Percentiles rank a stretch among this genome's conserved stretches.
These are phyloP conservation scores for Alternaria rosae DNA, from an alignment of 2,329 filamentous ascomycete species.

Conservation along the genomic window DNA sequence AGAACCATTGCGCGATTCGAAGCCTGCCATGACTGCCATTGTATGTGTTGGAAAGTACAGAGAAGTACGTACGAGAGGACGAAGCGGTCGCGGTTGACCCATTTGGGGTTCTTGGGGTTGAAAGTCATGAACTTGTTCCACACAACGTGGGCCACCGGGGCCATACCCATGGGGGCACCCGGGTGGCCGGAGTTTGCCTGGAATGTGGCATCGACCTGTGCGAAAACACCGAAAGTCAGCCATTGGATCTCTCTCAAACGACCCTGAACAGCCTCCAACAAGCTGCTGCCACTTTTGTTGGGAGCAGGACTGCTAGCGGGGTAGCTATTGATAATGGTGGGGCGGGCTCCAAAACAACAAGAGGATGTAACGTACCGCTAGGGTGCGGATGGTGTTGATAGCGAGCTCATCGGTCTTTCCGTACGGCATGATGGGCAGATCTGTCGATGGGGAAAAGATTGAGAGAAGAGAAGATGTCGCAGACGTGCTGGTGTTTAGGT, in stretches of 20 bases:
- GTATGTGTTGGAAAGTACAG: neutral
- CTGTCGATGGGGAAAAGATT: constrained; percentile 20
- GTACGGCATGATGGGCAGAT: constrained; percentile 76
- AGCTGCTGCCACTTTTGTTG: constrained; percentile 22
- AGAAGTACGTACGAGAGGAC: constrained; percentile 86
- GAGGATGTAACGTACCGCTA: constrained; percentile 76
- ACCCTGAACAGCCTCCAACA: neutral
- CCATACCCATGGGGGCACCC: constrained; percentile 97
- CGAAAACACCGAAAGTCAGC: constrained; percentile 37
- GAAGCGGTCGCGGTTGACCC: constrained; percentile 97
- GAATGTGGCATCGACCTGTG: constrained; percentile 94
- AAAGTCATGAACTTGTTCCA: constrained; percentile 99
- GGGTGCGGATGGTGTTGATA: constrained; percentile 96
- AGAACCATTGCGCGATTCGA: constrained; percentile 1
- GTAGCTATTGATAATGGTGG: constrained; percentile 35
- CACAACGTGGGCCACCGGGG: constrained; percentile 92
- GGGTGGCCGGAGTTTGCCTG: constrained; percentile 97
- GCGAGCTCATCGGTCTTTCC: constrained; percentile 85
- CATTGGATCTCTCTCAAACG: constrained; percentile 27
- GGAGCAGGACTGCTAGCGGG: constrained; percentile 32
- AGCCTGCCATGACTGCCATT: neutral
- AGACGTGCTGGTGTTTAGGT: constrained; percentile 17
- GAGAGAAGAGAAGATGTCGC: constrained; percentile 23
- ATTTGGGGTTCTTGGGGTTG: constrained; percentile 98
- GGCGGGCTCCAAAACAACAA: constrained; percentile 12